Conservation (phyloP, 495 filamentous ascomycete genomes). For the Tirmania nivea region DNA sequence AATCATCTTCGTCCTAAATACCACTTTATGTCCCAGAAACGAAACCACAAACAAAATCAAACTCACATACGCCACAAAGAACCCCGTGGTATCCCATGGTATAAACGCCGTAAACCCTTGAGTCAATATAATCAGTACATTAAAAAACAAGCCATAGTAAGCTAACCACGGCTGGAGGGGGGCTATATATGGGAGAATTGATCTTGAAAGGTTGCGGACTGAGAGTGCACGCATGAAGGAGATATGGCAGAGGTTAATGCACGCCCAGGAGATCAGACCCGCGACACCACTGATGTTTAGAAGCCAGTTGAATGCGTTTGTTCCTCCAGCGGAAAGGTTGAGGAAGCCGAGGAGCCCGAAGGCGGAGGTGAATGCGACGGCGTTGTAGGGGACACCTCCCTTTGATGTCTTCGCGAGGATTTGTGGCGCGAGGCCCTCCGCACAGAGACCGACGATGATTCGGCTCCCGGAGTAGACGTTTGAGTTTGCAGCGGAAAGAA, state of each 20-base stretch:
- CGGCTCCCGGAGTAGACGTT: slow-evolving; percentile 19
- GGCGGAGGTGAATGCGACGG: slow-evolving; percentile 22
- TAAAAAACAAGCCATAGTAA: slow-evolving; percentile 34
- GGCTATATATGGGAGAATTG: slow-evolving; percentile 29
- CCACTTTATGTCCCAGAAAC: slow-evolving; percentile 32
- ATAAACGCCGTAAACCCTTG: slow-evolving; percentile 35
- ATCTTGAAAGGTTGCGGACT: slow-evolving; percentile 27
- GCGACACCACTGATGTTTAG: slow-evolving; percentile 7
- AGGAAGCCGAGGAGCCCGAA: slow-evolving; percentile 17
- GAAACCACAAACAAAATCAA: slow-evolving; percentile 32
- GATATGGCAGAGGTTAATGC: slow-evolving; percentile 7
- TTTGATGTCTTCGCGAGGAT: slow-evolving; percentile 3
- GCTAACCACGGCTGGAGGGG: slow-evolving; percentile 27
- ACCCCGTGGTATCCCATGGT: slow-evolving; percentile 26
- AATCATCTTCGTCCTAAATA: slow-evolving; percentile 25
- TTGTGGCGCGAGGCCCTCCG: slow-evolving; percentile 10
- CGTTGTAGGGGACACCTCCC: slow-evolving; percentile 6
- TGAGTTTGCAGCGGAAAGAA: slow-evolving; percentile 18
- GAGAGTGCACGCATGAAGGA: slow-evolving; percentile 17
- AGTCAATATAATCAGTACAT: slow-evolving; percentile 31
- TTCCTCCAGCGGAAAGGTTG: slow-evolving; percentile 6
- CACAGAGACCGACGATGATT: slow-evolving; percentile 19
- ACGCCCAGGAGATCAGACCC: slow-evolving; percentile 6
- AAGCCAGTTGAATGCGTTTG: slow-evolving; percentile 11
- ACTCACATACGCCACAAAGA: slow-evolving; percentile 33